Conservation (phyloP, 163 green algal genomes). For the Scenedesmus sp. region DNA sequence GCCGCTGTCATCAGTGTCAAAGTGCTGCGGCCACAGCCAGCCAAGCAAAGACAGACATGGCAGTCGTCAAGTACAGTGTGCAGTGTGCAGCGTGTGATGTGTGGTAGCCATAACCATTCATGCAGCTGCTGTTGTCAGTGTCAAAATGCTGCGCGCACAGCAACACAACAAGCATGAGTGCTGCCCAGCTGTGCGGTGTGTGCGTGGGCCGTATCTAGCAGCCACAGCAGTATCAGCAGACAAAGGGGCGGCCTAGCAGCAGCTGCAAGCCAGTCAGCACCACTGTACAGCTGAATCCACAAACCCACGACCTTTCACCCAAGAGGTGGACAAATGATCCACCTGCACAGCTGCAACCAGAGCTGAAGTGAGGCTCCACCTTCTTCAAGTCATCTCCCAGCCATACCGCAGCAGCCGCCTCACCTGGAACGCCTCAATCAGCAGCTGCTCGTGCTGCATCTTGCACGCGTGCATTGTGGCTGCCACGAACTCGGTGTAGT, state of each 20-base stretch:
- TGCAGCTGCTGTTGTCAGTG: not conserved
- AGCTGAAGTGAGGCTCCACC: not conserved
- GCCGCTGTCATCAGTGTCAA: constrained; percentile 62
- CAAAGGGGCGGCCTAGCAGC: constrained; percentile 57
- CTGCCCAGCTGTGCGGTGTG: not conserved
- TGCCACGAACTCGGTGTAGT: constrained; percentile 95
- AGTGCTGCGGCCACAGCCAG: constrained; percentile 42
- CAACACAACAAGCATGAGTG: not conserved
- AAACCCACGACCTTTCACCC: too few relatives aligned
- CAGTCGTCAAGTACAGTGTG: not conserved
- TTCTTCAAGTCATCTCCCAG: not conserved
- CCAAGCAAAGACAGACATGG: not conserved
- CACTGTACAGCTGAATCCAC: too few relatives aligned
- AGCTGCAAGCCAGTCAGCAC: not conserved
- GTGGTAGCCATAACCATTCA: not conserved
- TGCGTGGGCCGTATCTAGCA: too few relatives aligned
- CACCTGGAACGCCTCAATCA: constrained; percentile 71
- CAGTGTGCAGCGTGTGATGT: not conserved
- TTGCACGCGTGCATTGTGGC: constrained; percentile 85
- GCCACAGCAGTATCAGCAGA: constrained; percentile 25
- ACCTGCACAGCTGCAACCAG: constrained; percentile 10
- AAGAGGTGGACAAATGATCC: not conserved
- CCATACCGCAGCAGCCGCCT: constrained; percentile 2
- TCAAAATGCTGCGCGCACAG: not conserved
- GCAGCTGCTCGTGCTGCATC: constrained; percentile 72